Evolutionary conservation across 2,329 filamentous ascomycete genomes (phyloP).

Genomic region (Aaosphaeria pasadenensis): DNA sequence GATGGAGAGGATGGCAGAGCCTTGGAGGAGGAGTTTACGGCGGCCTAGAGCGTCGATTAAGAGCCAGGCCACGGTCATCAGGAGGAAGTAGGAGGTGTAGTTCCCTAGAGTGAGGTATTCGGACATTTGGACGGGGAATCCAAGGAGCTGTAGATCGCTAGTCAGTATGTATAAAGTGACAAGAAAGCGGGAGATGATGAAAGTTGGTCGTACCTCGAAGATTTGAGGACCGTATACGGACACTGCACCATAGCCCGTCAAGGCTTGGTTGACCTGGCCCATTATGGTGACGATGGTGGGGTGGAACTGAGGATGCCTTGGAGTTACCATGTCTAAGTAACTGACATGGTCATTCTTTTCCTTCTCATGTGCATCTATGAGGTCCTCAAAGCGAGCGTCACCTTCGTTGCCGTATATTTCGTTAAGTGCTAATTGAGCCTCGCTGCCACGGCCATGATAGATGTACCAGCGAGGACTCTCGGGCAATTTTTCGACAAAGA

Average conservation of each 20-base stretch:
- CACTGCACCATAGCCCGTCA: conserved; percentile 59
- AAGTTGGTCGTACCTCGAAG: conserved; percentile 44
- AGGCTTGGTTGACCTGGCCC: conserved; percentile 61
- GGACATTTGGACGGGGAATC: conserved; percentile 50
- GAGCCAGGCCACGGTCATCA: conserved; percentile 62
- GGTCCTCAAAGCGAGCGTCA: conserved; percentile 48
- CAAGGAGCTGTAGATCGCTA: conserved; percentile 47
- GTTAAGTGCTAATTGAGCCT: conserved; percentile 49
- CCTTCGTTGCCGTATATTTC: conserved; percentile 52
- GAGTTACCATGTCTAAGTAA: conserved; percentile 59
- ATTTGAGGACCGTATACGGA: conserved; percentile 64
- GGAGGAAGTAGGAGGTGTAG: conserved; percentile 59
- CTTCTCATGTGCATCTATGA: conserved; percentile 50
- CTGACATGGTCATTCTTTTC: conserved; percentile 48
- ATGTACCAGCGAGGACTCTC: conserved; percentile 60
- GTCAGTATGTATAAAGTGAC: not conserved
- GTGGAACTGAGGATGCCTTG: conserved; percentile 56
- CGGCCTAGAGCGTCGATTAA: conserved; percentile 57
- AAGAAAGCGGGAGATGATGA: not conserved
- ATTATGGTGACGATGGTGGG: conserved; percentile 60
- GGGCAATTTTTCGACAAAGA: conserved; percentile 52
- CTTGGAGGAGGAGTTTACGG: conserved; percentile 52
- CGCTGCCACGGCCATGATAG: conserved; percentile 48
- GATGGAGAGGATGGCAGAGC: conserved; percentile 47
- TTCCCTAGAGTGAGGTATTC: conserved; percentile 60